These are phyloP conservation scores for Neltuma alba DNA, from an alignment of 306 rosid genomes.

Conservation along the genomic window DNA sequence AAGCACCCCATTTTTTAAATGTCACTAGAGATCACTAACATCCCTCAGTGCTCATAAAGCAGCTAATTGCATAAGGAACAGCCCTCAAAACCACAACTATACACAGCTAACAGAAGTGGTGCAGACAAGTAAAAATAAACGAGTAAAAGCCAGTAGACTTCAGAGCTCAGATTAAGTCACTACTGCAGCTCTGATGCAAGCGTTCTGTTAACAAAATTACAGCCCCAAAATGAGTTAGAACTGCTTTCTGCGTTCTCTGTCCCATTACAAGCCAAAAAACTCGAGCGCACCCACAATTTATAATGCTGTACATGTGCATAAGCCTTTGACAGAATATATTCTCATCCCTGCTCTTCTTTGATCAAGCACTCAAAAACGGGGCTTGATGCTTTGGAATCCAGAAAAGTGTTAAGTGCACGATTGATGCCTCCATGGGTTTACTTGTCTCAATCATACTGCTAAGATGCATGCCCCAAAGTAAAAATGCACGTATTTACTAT, in stretches of 20 bases:
- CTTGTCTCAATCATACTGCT: slow-evolving; percentile 13
- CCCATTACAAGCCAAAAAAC: neutral
- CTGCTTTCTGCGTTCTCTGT: neutral
- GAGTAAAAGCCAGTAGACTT: neutral
- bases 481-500: neutral
- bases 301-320: neutral
- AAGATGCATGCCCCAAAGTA: neutral
- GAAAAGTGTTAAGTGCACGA: neutral
- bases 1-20: neutral
- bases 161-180: neutral
- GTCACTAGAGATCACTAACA: neutral
- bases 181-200: neutral
- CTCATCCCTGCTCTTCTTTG: neutral
- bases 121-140: neutral
- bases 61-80: neutral
- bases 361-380: neutral
- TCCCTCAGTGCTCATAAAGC: neutral
- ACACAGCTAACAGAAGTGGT: neutral
- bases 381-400: neutral
- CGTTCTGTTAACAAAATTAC: neutral
- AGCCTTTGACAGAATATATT: neutral
- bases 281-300: neutral
- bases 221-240: neutral
- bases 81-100: neutral
- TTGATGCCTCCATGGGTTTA: neutral